Conservation (phyloP, 1,139 yeast genomes). For the Saccharomycopsis crataegensis region DNA sequence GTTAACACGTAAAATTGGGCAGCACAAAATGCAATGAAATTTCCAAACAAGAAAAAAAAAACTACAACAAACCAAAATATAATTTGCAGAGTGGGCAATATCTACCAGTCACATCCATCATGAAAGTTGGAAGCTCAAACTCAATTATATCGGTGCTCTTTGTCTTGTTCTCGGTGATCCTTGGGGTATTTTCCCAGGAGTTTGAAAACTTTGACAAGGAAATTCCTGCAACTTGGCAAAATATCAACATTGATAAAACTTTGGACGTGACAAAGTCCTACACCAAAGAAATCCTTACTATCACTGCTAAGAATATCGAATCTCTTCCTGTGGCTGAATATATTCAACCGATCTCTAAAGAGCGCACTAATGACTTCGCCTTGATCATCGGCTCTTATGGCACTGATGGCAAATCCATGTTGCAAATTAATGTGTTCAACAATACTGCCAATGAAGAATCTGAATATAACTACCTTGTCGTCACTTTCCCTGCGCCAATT, state of each 20-base stretch:
- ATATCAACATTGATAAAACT: constrained; percentile 31
- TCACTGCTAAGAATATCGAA: constrained; percentile 56
- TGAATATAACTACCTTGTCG: constrained; percentile 36
- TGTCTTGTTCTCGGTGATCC: too few relatives aligned
- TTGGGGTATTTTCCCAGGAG: too few relatives aligned
- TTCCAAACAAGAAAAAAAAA: too few relatives aligned
- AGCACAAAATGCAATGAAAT: too few relatives aligned
- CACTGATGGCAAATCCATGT: constrained; percentile 26
- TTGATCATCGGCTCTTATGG: constrained; percentile 36
- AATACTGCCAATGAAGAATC: constrained; percentile 27
- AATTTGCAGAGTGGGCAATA: too few relatives aligned
- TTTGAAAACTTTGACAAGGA: background rate
- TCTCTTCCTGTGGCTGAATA: constrained; percentile 48
- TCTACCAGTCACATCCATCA: too few relatives aligned
- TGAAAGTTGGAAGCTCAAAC: too few relatives aligned
- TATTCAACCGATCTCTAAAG: constrained; percentile 42
- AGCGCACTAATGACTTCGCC: constrained; percentile 40
- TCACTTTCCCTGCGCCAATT: constrained; percentile 58
- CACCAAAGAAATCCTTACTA: constrained; percentile 50
- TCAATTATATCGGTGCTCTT: too few relatives aligned
- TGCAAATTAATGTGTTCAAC: constrained; percentile 23
- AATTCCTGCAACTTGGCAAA: constrained; percentile 27
- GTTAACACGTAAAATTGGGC: too few relatives aligned
- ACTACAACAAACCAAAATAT: too few relatives aligned
- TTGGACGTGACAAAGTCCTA: constrained; percentile 65